phyloP scores from a whole-genome alignment of 257 asterid species.

The Lantana camara region DNA sequence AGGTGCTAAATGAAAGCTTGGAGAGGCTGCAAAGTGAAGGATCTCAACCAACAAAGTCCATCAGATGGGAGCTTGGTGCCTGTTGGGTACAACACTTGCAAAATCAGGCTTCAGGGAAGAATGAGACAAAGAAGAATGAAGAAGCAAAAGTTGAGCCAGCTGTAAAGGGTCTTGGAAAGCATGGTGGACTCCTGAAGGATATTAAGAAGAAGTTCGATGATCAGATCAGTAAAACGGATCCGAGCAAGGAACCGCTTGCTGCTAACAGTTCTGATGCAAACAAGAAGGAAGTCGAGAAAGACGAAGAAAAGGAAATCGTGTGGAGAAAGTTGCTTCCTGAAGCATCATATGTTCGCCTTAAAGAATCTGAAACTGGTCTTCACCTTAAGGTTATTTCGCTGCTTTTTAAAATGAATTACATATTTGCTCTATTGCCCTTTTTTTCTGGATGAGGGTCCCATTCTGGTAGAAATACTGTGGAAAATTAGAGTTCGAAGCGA shows the following conservation, averaged over 20 bases:
- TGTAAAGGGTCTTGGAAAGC: constrained; percentile 84
- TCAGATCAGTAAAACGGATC: constrained; percentile 45
- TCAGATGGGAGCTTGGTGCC: constrained; percentile 89
- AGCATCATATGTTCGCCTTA: constrained; percentile 69
- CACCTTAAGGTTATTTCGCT: constrained; percentile 63
- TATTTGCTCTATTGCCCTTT: constrained; percentile 9
- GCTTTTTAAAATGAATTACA: constrained; percentile 14
- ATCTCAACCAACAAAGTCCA: constrained; percentile 42
- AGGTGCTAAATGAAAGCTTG: constrained; percentile 65
- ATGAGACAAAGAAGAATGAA: constrained; percentile 52
- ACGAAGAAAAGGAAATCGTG: constrained; percentile 55
- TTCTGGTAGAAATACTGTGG: constrained; percentile 17
- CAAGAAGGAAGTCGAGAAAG: constrained; percentile 53
- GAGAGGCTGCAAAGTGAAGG: constrained; percentile 54
- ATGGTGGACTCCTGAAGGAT: constrained; percentile 72
- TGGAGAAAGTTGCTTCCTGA: constrained; percentile 68
- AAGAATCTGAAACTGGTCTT: constrained; percentile 80
- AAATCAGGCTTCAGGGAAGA: constrained; percentile 58
- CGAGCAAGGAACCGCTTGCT: constrained; percentile 44
- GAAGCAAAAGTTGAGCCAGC: constrained; percentile 64
- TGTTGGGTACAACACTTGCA: constrained; percentile 89
- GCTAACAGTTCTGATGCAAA: constrained; percentile 37
- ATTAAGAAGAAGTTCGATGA: constrained; percentile 66
- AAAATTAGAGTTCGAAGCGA: constrained; percentile 3
- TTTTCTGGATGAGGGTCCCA: constrained; percentile 17